These are phyloP conservation scores for Xanthoparmelia taractica DNA, from an alignment of 495 filamentous ascomycete genomes.

Conservation along the genomic window DNA sequence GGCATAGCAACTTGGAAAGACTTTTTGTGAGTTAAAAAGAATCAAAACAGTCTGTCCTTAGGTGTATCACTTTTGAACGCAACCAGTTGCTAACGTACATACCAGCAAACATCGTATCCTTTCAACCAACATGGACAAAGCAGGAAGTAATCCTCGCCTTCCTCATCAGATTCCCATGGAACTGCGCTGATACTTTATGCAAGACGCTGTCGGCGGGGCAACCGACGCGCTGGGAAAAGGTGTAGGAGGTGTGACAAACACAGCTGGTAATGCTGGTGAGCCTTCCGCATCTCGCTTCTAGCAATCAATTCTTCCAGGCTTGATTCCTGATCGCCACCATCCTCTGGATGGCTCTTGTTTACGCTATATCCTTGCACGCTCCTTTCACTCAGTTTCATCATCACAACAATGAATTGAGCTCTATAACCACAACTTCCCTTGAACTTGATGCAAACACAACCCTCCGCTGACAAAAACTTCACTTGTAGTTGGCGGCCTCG, in stretches of 20 bases:
- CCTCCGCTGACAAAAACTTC: not conserved
- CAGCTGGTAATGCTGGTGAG: constrained; percentile 11
- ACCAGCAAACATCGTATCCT: not conserved
- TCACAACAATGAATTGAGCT: not conserved
- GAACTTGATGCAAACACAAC: not conserved
- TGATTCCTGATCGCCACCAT: not conserved
- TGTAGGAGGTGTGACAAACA: constrained; percentile 14
- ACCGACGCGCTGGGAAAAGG: constrained; percentile 9
- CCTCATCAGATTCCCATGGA: not conserved
- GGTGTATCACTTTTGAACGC: too few species aligned
- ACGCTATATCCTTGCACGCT: not conserved
- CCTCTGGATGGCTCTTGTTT: too few species aligned
- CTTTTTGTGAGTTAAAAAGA: too few species aligned
- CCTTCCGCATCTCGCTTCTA: not conserved
- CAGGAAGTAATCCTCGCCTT: not conserved
- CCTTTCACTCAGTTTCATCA: not conserved
- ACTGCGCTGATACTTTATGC: not conserved
- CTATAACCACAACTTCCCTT: not conserved
- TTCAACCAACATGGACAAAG: not conserved
- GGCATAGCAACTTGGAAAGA: too few species aligned
- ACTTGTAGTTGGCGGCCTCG: constrained; percentile 9
- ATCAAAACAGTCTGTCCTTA: too few species aligned
- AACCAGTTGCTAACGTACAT: not conserved
- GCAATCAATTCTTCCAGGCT: not conserved
- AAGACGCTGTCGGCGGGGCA: constrained; percentile 9